Percentiles rank a stretch among this genome's conserved stretches.
phyloP scores from a whole-genome alignment of 495 filamentous ascomycete species.

The Apodospora peruviana region DNA sequence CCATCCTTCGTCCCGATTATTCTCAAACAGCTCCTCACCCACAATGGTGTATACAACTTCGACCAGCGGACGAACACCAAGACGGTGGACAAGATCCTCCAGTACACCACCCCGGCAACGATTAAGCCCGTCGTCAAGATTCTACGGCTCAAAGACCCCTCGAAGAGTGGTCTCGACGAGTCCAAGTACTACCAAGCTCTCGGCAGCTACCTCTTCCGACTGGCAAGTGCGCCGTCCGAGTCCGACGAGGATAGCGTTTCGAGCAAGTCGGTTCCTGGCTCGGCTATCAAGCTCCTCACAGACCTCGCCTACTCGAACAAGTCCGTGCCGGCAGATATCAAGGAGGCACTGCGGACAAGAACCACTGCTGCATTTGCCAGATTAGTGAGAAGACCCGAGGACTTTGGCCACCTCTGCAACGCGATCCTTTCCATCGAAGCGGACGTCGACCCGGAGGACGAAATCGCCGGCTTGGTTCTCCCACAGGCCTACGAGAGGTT shows the following conservation, averaged over 20 bases:
- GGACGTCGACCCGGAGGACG: constrained; percentile 54
- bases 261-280: constrained; percentile 27
- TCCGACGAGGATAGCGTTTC: constrained; percentile 7
- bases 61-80: constrained; percentile 86
- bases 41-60: constrained; percentile 69
- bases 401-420: constrained; percentile 44
- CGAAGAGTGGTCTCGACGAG: constrained; percentile 26
- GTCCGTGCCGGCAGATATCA: constrained; percentile 51
- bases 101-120: constrained; percentile 50
- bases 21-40: constrained; percentile 59
- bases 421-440: constrained; percentile 41
- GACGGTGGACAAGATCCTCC: constrained; percentile 71
- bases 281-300: constrained; percentile 39
- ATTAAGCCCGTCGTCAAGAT: constrained; percentile 41
- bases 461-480: constrained; percentile 49
- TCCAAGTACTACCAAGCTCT: constrained; percentile 42
- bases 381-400: constrained; percentile 57
- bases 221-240: constrained; percentile 23
- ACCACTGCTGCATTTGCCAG: constrained; percentile 60
- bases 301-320: constrained; percentile 47
- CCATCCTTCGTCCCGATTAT: constrained; percentile 55
- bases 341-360: constrained; percentile 62
- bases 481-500: constrained; percentile 60
- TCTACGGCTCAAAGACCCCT: constrained; percentile 24
- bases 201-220: constrained; percentile 49